Evolutionary conservation across 345 rosid species (phyloP), one percentile per base, ranked within the genome.

Genomic region (Pistacia atlantica): DNA sequence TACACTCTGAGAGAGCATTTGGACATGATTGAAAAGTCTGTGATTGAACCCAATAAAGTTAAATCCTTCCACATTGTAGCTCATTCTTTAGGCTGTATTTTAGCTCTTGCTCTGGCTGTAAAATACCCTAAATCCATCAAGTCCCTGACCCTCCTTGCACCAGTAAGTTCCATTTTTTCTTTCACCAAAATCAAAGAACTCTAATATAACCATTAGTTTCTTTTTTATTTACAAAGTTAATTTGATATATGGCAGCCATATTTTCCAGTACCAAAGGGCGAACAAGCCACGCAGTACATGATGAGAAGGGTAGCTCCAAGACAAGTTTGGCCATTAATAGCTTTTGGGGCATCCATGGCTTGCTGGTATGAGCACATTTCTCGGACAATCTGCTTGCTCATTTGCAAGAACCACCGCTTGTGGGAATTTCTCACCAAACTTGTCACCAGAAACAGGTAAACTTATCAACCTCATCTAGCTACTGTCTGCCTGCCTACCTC

Each of bases 31-130:
- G 99, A 94, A 66, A 87, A 82, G 52, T 89, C 93, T 0, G 96
- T 91, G 51, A 83, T 89, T n/a, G 86, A 87, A 64, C 83, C 86
- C 9, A 83, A 91, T 83, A 77, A 85, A 63, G 94, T 96, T 46
- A 89, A 87, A 81, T 88, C 98, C 25, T 96, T 94, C 86, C 99
- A 94, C 89, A 73, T 96, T 48, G 98, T 96, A 75, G 99, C 97
- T 74, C 99, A 96, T 82, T 96, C 99, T n/a, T 79, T 96, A 70
- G 99, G 99, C 75, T 96, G 99, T 92, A 91, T 96, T 73, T 80
- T 96, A 84, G 99, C 98, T 72, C 87, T 97, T 45, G 99, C 99
- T 0, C 88, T 97, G 0, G 96, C 99, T 6, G 98, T 90, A 2
- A 89, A 90, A 74, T 89, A 88, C 82, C 92, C 94, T 1, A 86